These are phyloP conservation scores for Waitea zeae DNA, from an alignment of 1,284 basidiomycete genomes.

Conservation along the genomic window DNA sequence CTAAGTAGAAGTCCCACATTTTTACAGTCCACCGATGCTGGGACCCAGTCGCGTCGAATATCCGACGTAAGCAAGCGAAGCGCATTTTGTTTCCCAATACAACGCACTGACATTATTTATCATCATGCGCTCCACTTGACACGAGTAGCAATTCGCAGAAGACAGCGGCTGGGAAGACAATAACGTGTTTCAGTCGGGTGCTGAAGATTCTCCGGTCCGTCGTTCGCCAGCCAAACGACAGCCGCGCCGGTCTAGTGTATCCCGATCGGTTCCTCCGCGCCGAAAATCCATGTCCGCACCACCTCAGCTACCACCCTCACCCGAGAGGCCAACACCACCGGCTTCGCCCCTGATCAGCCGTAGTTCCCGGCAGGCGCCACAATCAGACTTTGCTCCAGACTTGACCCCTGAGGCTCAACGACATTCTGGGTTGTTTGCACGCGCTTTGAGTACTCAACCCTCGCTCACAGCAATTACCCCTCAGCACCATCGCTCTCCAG, in stretches of 20 bases:
- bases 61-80: too few species aligned
- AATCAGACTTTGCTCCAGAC: slow-evolving; percentile 39
- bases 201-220: slow-evolving; percentile 54
- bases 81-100: too few species aligned
- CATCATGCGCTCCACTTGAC: too few species aligned
- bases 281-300: slow-evolving; percentile 60
- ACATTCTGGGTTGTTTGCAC: background rate
- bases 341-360: background rate
- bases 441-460: too few species aligned
- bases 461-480: slow-evolving; percentile 4
- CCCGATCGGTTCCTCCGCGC: slow-evolving; percentile 19
- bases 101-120: too few species aligned
- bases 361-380: slow-evolving; percentile 6
- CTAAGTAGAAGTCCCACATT: too few species aligned
- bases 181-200: slow-evolving; percentile 70
- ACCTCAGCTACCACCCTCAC: slow-evolving; percentile 31
- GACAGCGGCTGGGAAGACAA: slow-evolving; percentile 78
- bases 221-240: slow-evolving; percentile 23
- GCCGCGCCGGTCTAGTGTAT: slow-evolving; percentile 23
- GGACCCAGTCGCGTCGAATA: too few species aligned
- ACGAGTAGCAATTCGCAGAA: slow-evolving; percentile 25
- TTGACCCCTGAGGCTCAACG: slow-evolving; percentile 19
- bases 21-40: too few species aligned
- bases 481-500: background rate
- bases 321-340: slow-evolving; percentile 9